Evolutionary conservation across 2,329 filamentous ascomycete species (phyloP).

Genomic region (Leptographium wingfieldii): DNA sequence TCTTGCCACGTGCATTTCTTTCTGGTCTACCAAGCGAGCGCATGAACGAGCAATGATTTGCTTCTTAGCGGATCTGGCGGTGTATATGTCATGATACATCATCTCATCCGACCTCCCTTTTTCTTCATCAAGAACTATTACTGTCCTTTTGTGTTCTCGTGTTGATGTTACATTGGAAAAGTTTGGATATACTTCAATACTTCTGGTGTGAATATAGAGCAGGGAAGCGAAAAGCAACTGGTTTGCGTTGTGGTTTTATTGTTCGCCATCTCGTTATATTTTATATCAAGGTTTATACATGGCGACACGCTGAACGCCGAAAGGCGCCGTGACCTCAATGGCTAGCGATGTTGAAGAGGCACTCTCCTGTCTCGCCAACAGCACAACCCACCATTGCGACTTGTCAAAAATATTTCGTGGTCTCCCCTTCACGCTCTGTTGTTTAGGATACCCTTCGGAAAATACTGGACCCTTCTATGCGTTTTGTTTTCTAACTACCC

Average conservation of each 20-base stretch:
- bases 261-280: background rate
- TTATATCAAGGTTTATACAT: background rate
- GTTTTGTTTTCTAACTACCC: background rate
- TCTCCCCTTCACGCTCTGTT: background rate
- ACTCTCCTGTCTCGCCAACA: background rate
- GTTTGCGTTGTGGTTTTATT: background rate
- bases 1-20: background rate
- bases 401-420: background rate
- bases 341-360: background rate
- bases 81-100: background rate
- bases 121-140: background rate
- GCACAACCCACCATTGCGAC: background rate
- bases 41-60: background rate
- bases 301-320: background rate
- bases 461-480: background rate
- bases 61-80: background rate
- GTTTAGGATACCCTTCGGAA: slow-evolving; percentile 1
- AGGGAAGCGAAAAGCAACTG: background rate
- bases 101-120: background rate
- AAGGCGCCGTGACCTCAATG: background rate
- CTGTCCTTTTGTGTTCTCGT: background rate
- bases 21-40: background rate
- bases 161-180: background rate
- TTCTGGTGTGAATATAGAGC: background rate
- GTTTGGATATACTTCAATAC: background rate